Evolutionary conservation across 805 yeast species (phyloP), one percentile per base, ranked within the genome.

Genomic region (Sungouiozyma ichnusensis): DNA sequence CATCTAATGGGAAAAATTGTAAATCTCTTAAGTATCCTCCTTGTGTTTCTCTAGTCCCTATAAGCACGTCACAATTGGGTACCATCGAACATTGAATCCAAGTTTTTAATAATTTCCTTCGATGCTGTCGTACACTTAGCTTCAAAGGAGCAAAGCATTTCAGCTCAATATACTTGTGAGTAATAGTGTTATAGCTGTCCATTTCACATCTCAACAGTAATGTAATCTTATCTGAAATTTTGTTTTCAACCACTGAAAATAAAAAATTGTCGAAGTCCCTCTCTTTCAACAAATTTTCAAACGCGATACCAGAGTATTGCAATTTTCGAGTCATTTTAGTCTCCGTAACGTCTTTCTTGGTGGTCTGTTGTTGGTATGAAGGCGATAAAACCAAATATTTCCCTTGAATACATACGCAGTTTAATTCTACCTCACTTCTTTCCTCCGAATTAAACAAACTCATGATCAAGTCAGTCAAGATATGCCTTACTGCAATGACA

Each of bases 201-300:
- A 61, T 52, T 43, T 61, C 65, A 37, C 62, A 58, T 15, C 63
- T 52, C 14, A 61, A 37, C n/a, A 61, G 38, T 11, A 59, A n/a
- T 14, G 41, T 44, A 9, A 53, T 44, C 7, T 49, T 39, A 3
- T 49, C 45, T 20, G 44, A 40, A 8, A 58, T 20, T 18, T 44
- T 40, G 15, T 52, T 55, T 32, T 57, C 57, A 1, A 57, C 52
- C 4, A 59, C 46, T 1, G 61, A 53, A 38, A 57, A 51, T 27
- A 48, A 39, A 13, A 51, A 47, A 15, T 40, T 39, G 20, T 32
- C 34, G 7, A 43, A 13, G 17, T 34, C 33, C 1, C 36, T 37
- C 16, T 35, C 36, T 11, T 29, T 49, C 2, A 61, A 37, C 16
- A 55, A 41, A 42, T 54, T 48, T 40, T 61, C 65, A 7, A 61